Base-by-base conservation (phyloP, 345 rosid genomes). In the Ceriops zippeliana region DNA sequence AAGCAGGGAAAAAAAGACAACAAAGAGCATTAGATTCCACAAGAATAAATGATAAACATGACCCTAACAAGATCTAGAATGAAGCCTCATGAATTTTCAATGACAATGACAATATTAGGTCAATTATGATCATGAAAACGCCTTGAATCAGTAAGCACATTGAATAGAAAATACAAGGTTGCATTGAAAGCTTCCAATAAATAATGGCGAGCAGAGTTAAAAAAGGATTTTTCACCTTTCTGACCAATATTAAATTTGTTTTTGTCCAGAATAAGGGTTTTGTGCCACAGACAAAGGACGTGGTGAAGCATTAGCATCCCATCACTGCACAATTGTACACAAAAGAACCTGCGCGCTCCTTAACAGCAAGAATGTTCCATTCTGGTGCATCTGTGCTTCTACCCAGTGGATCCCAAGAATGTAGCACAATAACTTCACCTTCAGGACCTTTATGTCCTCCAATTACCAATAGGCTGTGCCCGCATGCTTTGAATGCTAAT, bases 311-410 rank as follows among this genome's bases (percentile, higher is more conserved):
- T 65, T 66, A 82, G 63, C 85, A 79, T n/a, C 85, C 83, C 80
- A 82, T 79, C 47, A 82, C 79, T 8, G 83, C 83, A 76, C 85
- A 82, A 62, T 82, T 82, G 75, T 71, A 76, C 27, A 82, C 85
- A 63, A 82, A 82, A 24, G 78, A 78, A 42, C 83, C 85, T 16
- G 78, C 77, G 13, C 74, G 67, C 59, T 76, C 77, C 70, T 67
- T 82, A 58, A 76, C 73, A 0, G 80, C 81, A 73, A 79, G 77
- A 51, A 73, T 82, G 49, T 72, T 65, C 85, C 85, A 82, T 30
- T 71, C 76, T n/a, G 66, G 13, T 32, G 16, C 80, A 30, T 71
- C 68, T 15, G 49, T 28, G 49, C 31, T 70, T 46, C 71, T 74
- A 22, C 69, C 72, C 52, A 63, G 61, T 10, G 83, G 83, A 60